phyloP scores from a whole-genome alignment of 208 protist species.

The Leishmania mexicana region DNA sequence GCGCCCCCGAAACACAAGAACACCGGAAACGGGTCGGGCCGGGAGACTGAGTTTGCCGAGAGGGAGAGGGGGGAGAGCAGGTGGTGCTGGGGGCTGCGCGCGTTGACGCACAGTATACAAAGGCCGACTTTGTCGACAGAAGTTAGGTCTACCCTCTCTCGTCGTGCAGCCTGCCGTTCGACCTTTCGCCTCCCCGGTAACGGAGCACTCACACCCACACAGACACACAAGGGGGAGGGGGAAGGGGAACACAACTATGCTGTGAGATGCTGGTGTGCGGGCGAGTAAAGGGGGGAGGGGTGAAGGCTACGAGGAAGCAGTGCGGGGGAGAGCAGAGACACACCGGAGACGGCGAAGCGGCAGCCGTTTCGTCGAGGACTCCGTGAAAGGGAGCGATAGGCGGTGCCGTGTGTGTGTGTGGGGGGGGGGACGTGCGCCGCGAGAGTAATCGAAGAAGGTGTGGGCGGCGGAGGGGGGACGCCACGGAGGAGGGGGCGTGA shows the following conservation, averaged over 20 bases:
- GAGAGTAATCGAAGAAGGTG: neutral
- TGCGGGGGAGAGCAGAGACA: constrained; percentile 10
- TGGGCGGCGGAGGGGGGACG: too few species aligned
- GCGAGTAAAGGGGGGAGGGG: neutral
- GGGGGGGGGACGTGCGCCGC: neutral
- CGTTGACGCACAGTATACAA: neutral
- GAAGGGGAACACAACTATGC: neutral
- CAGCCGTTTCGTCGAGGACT: neutral
- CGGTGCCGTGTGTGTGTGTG: neutral
- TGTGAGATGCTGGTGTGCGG: neutral
- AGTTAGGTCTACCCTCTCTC: neutral
- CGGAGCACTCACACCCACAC: too few species aligned
- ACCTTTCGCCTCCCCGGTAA: too few species aligned
- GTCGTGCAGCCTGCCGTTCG: neutral
- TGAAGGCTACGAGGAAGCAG: neutral
- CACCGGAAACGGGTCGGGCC: neutral
- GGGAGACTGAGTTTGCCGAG: neutral
- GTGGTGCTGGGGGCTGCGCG: neutral
- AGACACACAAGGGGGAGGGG: too few species aligned
- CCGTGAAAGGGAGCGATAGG: neutral
- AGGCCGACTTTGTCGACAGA: neutral
- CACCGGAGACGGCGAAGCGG: neutral
- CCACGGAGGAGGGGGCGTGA: neutral
- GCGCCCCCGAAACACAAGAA: neutral
- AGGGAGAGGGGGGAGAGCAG: neutral